Evolutionary conservation across 2,329 filamentous ascomycete species (phyloP), one percentile per base, ranked within the genome.

Genomic region (Colletotrichum lini): DNA sequence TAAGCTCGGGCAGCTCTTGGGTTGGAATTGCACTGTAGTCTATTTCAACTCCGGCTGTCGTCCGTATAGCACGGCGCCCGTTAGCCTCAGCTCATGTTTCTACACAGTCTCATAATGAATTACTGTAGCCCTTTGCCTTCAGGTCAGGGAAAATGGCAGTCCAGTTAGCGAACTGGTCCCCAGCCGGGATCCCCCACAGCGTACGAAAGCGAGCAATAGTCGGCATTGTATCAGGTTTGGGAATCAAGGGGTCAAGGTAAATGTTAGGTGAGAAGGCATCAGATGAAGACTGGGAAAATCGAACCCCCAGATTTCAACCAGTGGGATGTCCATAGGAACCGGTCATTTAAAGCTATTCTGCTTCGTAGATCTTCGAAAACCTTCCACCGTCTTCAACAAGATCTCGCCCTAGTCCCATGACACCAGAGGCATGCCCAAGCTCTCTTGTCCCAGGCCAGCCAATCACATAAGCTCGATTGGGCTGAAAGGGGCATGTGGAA

Each of bases 71-170:
- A 26, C 21, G 18, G 26, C 10, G 6, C 30, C 7, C 0, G 8
- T 18, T 30, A 42, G 4, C 8, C 30, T 62, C 10, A 50, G 44
- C 23, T 2, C 23, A 3, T 2, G 7, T 18, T 21, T 7, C 2
- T 5, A 10, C 10, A 35, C 23, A 16, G 16, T 54, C 30, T 18
- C 45, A 18, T 6, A 12, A 7, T 7, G 2, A 47, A 60, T 23
- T 12, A 74, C 72, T 58, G 69, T 74, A 74, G n/a, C 73, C 72
- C 26, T 65, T 56, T 9, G 40, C 47, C 44, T 74, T 74, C 30
- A 73, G 44, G 16, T 66, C 59, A 2, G 73, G 64, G 38, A 74
- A 64, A 58, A 70, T 52, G n/a, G 47, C 26, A 3, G 54, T 49
- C 67, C 68, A 74, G 23, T 67, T 73, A 42, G 65, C 57, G 26